Evolutionary conservation across 345 rosid genomes (phyloP), one percentile per base, ranked within the genome.

Genomic region (Combretum micranthum): DNA sequence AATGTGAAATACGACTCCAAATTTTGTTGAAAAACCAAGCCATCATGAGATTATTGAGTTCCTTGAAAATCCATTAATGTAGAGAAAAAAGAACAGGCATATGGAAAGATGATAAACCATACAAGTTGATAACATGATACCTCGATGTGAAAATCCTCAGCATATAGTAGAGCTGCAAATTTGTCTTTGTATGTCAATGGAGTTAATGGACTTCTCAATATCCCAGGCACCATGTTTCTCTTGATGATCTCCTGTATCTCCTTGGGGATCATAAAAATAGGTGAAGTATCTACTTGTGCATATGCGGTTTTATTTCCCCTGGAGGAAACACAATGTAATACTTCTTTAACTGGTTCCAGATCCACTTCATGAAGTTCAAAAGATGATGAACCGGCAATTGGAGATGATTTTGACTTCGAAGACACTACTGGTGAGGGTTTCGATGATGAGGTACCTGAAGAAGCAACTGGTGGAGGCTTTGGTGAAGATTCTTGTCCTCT

Each of bases 141-240:
- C 77, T 72, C 71, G 17, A 59, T 25, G 43, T 77, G 73, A 66
- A 42, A 56, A 52, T 77, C 80, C 57, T 76, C 81, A 1, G 77
- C 71, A 69, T 72, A 64, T 11, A 76, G 68, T 52, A 76, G 70
- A 44, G 75, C 67, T n/a, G 70, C 56, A 56, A 72, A 76, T 50
- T 57, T 56, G 19, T 69, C 67, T 53, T 39, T 63, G 53, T 76
- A 76, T 1, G 69, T 59, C 19, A 66, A 52, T 2, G 53, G 47
- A 55, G 68, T 58, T 47, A 71, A 37, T 5, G 64, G 62, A 18
- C 25, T 56, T 12, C 50, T 19, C 25, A 75, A 61, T 50, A 72
- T 59, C 48, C 16, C 15, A 45, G 77, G 77, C 42, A 60, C 72
- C 42, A 13, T 42, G 17, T 66, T 65, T 23, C 53, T 66, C 65